phyloP scores from a whole-genome alignment of 805 yeast species.

The Zygosaccharomyces bailii region DNA sequence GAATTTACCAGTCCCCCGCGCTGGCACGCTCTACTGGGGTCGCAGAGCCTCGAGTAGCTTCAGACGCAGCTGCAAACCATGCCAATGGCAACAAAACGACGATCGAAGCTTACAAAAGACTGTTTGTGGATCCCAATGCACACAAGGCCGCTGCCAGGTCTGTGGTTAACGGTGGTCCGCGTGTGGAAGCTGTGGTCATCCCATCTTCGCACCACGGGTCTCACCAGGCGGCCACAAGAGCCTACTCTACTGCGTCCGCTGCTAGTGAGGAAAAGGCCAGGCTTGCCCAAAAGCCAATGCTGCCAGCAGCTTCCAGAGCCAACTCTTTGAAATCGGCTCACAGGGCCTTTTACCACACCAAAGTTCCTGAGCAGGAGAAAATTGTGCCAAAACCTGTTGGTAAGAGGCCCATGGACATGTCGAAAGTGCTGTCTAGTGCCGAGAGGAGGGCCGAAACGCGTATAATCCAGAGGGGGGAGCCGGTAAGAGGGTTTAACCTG shows the following conservation, averaged over 20 bases:
- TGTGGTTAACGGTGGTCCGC: slow-evolving; percentile 14
- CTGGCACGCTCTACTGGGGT: slow-evolving; percentile 53
- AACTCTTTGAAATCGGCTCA: slow-evolving; percentile 19
- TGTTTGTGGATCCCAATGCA: slow-evolving; percentile 34
- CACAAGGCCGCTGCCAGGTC: slow-evolving; percentile 33
- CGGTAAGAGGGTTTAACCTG: neutral
- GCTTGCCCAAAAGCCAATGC: slow-evolving; percentile 2
- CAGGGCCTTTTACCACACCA: slow-evolving; percentile 5
- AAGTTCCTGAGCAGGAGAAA: slow-evolving; percentile 12
- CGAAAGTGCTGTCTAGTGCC: slow-evolving; percentile 33
- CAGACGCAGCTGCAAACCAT: slow-evolving; percentile 72
- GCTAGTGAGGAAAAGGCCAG: slow-evolving; percentile 11
- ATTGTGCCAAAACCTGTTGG: slow-evolving; percentile 13
- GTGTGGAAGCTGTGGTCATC: slow-evolving; percentile 10
- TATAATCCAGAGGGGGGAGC: slow-evolving; percentile 23
- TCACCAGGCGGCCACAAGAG: slow-evolving; percentile 33
- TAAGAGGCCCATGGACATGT: slow-evolving; percentile 22
- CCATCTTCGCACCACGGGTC: slow-evolving; percentile 14
- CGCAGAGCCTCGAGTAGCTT: slow-evolving; percentile 50
- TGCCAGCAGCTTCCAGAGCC: slow-evolving; percentile 11
- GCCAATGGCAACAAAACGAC: slow-evolving; percentile 66
- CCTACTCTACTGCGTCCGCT: slow-evolving; percentile 27
- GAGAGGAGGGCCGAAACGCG: slow-evolving; percentile 30
- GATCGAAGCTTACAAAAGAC: slow-evolving; percentile 59
- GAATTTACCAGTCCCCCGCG: slow-evolving; percentile 54